phyloP scores from a whole-genome alignment of 805 yeast genomes.

The Candida suzukii region DNA sequence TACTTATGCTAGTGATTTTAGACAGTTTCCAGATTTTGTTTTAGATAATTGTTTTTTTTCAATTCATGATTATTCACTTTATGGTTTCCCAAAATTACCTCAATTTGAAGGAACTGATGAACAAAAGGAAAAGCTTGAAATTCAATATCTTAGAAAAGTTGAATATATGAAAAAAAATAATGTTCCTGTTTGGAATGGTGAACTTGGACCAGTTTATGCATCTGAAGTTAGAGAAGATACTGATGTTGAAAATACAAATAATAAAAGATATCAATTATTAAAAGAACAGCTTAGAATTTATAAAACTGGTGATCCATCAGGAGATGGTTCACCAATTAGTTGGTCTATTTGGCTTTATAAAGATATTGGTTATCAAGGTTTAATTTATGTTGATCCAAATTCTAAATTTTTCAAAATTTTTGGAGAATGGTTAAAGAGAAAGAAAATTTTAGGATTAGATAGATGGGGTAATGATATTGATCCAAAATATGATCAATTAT shows the following conservation, averaged over 20 bases:
- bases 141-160: slow-evolving; percentile 36
- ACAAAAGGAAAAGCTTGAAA: slow-evolving; percentile 27
- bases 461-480: slow-evolving; percentile 43
- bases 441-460: slow-evolving; percentile 39
- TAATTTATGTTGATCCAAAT: slow-evolving; percentile 37
- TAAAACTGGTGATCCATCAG: slow-evolving; percentile 39
- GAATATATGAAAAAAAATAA: slow-evolving; percentile 31
- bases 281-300: slow-evolving; percentile 39
- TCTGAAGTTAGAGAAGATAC: slow-evolving; percentile 34
- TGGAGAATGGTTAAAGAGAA: slow-evolving; percentile 35
- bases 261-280: slow-evolving; percentile 33
- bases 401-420: slow-evolving; percentile 36
- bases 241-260: slow-evolving; percentile 30
- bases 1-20: slow-evolving; percentile 44
- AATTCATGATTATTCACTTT: slow-evolving; percentile 41
- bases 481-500: slow-evolving; percentile 30
- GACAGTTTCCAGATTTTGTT: slow-evolving; percentile 33
- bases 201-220: slow-evolving; percentile 47
- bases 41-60: slow-evolving; percentile 40
- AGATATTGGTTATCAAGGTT: slow-evolving; percentile 46
- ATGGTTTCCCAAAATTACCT: slow-evolving; percentile 36
- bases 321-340: slow-evolving; percentile 35
- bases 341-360: slow-evolving; percentile 51
- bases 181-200: slow-evolving; percentile 50
- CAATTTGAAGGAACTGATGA: slow-evolving; percentile 29